These are phyloP conservation scores for Huiozyma naganishii DNA, from an alignment of 805 yeast genomes.

Conservation along the genomic window DNA sequence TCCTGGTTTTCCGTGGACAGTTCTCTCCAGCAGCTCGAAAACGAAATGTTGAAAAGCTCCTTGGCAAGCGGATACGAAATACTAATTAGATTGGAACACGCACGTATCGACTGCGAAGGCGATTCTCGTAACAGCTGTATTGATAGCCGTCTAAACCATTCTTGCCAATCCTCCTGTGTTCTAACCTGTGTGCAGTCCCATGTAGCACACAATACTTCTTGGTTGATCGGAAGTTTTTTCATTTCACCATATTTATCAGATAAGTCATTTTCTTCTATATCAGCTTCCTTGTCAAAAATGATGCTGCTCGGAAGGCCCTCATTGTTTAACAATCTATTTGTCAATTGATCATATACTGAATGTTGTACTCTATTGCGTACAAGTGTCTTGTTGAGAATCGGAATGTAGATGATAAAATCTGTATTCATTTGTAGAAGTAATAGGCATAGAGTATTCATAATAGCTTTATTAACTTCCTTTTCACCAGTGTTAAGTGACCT, in stretches of 20 bases:
- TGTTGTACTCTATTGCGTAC: constrained; percentile 56
- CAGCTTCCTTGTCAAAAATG: constrained; percentile 50
- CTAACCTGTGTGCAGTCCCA: constrained; percentile 90
- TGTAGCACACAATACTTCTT: constrained; percentile 54
- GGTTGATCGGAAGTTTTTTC: constrained; percentile 64
- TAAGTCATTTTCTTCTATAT: constrained; percentile 28
- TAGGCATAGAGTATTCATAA: constrained; percentile 72
- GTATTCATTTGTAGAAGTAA: constrained; percentile 70
- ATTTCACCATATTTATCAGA: constrained; percentile 50
- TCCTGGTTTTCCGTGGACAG: constrained; percentile 82
- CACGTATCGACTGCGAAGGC: constrained; percentile 88
- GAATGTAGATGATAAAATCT: constrained; percentile 78
- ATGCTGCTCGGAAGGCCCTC: constrained; percentile 79
- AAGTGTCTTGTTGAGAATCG: constrained; percentile 61
- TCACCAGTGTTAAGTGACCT: constrained; percentile 45
- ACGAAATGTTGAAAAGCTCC: constrained; percentile 87
- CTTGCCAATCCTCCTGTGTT: constrained; percentile 95
- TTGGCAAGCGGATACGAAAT: constrained; percentile 80
- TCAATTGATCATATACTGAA: constrained; percentile 69
- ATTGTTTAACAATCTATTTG: constrained; percentile 63
- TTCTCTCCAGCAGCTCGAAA: constrained; percentile 93
- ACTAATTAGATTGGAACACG: constrained; percentile 82
- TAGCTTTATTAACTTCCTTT: constrained; percentile 52
- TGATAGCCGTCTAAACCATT: constrained; percentile 84
- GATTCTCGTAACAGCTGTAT: constrained; percentile 82